Base-by-base conservation (phyloP, 2,329 filamentous ascomycete genomes). In the Nemania sp. region DNA sequence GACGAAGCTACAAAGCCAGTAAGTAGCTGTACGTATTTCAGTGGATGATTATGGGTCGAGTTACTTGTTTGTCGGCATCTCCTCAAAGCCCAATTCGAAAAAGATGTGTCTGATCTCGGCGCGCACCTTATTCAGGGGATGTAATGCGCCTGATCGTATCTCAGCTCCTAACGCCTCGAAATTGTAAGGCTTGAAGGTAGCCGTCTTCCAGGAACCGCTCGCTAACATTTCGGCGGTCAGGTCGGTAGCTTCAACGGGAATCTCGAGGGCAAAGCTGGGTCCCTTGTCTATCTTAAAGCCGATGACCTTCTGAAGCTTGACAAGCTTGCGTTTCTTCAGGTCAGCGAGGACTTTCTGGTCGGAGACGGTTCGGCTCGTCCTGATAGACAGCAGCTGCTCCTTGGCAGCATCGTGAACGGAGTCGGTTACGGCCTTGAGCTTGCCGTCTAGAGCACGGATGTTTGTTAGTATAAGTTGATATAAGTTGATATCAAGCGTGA, bases 61-160 rank as follows among this genome's bases (percentile, higher is more conserved):
- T n/a, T 48, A 52, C 53, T 50, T 60, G 57, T 40, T 58, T 44
- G 93, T 97, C 12, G 92, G 90, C 94, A 99, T 97, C 79, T 99
- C 94, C 68, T 93, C 87, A 77, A 97, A 99, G 48, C 93, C 94
- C 86, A 96, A 96, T 72, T 96, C 91, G 76, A 99, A 97, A 85
- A 99, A 99, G 70, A 99, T 97, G 70, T 94, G 40, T 31, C 93
- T 83, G 82, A 99, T 96, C 75, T 97, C 94, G 66, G 90, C 83
- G 64, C 94, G 88, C 66, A 99, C 93, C 79, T 99, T 99, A 77
- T 91, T 96, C 63, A 99, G 77, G 68, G 86, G 86, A 69, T 80
- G 88, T 69, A 81, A 73, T 11, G 83, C 81, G 43, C 84, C 84
- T 14, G 83, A 76, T 60, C 80, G 77, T 69, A 86, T 83, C 62